These are phyloP conservation scores for Kodamaea plutei DNA, from an alignment of 1,139 yeast species.

Conservation along the genomic window DNA sequence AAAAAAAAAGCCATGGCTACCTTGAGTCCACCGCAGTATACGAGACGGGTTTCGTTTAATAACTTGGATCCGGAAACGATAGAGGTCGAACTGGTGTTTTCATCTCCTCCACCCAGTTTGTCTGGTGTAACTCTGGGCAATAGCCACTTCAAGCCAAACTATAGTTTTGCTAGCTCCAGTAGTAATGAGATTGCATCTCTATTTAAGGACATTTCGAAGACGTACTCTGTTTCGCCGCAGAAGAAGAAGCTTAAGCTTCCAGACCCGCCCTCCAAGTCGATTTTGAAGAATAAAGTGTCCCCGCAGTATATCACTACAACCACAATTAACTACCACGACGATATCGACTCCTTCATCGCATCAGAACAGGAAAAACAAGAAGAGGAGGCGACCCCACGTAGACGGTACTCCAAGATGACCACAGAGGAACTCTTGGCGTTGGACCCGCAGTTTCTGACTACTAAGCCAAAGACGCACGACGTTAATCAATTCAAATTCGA, in stretches of 20 bases:
- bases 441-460: conserved; percentile 49
- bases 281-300: conserved; percentile 37
- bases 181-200: conserved; percentile 5
- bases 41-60: conserved; percentile 44
- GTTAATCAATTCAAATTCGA: conserved; percentile 41
- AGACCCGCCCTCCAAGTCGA: conserved; percentile 37
- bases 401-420: conserved; percentile 61
- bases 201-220: conserved; percentile 15
- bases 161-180: conserved; percentile 4
- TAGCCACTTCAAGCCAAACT: conserved; percentile 8
- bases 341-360: conserved; percentile 14
- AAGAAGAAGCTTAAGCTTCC: conserved; percentile 20
- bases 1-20: too few relatives aligned
- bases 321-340: conserved; percentile 22
- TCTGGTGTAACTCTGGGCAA: background rate
- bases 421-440: conserved; percentile 58
- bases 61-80: conserved; percentile 32
- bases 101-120: background rate
- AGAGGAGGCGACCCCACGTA: conserved; percentile 20
- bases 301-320: conserved; percentile 20
- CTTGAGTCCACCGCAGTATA: conserved; percentile 17
- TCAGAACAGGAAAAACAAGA: conserved; percentile 13
- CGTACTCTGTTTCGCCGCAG: conserved; percentile 12
- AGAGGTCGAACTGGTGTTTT: conserved; percentile 2
- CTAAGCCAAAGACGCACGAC: conserved; percentile 29